Evolutionary conservation across 495 filamentous ascomycete genomes (phyloP), one percentile per base, ranked within the genome.

Genomic region (Paragyromitra xinjiangensis): DNA sequence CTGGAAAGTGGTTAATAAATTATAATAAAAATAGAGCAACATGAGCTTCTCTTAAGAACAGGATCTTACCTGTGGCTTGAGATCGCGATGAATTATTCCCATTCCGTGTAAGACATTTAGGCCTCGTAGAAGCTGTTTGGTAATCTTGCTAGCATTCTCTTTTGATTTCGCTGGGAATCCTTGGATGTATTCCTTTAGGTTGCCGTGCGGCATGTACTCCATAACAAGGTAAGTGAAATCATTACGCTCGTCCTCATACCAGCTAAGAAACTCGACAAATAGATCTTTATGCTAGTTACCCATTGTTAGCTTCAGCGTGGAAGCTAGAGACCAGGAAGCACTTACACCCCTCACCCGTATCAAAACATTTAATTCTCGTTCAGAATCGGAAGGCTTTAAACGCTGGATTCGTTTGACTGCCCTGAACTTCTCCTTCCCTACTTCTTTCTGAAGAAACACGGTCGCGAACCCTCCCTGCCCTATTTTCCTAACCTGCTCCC

Each of bases 71-170:
- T 73, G 62, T 12, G 71, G 71, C 24, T 74, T 74, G n/a, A 74
- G 50, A 69, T 69, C 71, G 3, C 71, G 71, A 56, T 73, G 71
- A 34, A 51, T 44, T 26, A 73, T 73, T 44, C 37, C 48, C n/a
- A 48, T 45, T 9, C 29, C 24, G 26, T 74, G 71, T 12, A 74
- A 22, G 9, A 69, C 51, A 1, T 50, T 19, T 50, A 74, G 50
- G 0, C 64, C 71, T 34, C 50, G 34, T 6, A 74, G 64, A 16
- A 74, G 42, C 9, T 74, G 64, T 26, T 39, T 50, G 7, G 64
- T 68, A 11, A 74, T 69, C n/a, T 24, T 34, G 40, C 40, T 58
- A 34, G 39, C 66, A 39, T 37, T n/a, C 8, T 24, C 40, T 0
- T 48, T 55, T 6, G n/a, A 22, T 16, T 70, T n/a, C 4, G 53